Conservation (phyloP, 2,329 filamentous ascomycete genomes). For the Cladosporium sp. region DNA sequence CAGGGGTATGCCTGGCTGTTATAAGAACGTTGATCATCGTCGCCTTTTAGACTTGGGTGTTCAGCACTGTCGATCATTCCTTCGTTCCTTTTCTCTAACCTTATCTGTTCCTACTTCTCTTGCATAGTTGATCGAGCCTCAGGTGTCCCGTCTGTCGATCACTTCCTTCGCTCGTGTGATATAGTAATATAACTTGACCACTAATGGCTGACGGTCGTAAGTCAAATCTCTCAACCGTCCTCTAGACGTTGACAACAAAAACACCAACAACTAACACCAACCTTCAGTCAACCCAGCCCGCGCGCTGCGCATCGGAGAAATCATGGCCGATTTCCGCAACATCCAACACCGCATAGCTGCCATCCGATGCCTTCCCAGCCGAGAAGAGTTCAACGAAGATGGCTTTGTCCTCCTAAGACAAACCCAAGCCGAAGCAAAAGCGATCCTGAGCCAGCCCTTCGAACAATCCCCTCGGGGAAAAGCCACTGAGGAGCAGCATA, state of each 20-base stretch:
- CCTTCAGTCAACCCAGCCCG: constrained; percentile 60
- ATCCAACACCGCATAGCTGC: constrained; percentile 56
- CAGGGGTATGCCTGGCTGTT: constrained; percentile 10
- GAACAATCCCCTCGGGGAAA: constrained; percentile 20
- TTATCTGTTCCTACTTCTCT: not conserved
- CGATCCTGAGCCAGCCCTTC: constrained; percentile 52
- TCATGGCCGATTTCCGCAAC: constrained; percentile 62
- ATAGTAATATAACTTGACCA: not conserved
- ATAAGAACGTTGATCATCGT: not conserved
- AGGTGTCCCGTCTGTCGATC: too few species aligned
- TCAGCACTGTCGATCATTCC: constrained; percentile 11
- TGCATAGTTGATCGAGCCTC: too few species aligned
- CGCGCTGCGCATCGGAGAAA: constrained; percentile 58
- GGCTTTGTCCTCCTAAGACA: constrained; percentile 56
- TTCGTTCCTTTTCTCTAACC: not conserved
- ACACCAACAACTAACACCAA: not conserved
- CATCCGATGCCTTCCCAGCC: constrained; percentile 47
- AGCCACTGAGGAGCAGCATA: constrained; percentile 51
- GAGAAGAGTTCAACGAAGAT: constrained; percentile 55
- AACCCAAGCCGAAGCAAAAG: constrained; percentile 52
- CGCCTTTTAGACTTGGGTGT: not conserved
- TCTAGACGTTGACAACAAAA: not conserved
- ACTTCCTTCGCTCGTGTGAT: too few species aligned
- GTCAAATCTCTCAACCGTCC: not conserved
- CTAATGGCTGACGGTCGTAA: constrained; percentile 11